Conservation (phyloP, 1,284 basidiomycete genomes). For the Salmacisia buchloeana region DNA sequence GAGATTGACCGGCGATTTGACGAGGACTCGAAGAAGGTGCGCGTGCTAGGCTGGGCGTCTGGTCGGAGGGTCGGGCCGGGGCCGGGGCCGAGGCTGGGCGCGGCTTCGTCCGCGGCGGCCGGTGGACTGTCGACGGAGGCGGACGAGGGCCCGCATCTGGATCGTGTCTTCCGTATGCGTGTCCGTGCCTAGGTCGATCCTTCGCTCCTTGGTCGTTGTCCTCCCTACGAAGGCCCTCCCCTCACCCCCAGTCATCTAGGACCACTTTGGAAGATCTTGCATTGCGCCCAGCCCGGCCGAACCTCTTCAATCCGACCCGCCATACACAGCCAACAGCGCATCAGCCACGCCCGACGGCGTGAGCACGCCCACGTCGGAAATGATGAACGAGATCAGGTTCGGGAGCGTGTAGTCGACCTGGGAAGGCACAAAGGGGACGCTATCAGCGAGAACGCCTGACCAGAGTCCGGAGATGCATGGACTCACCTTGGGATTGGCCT, state of each 20-base stretch:
- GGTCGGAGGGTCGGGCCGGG: not conserved
- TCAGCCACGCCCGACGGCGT: constrained; percentile 87
- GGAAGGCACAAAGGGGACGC: not conserved
- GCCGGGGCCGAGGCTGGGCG: not conserved
- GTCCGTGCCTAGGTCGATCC: not conserved
- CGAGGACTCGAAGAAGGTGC: constrained; percentile 5
- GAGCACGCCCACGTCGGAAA: constrained; percentile 83
- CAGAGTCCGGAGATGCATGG: not conserved
- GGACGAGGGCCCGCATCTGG: not conserved
- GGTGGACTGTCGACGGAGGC: not conserved
- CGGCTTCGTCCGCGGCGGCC: not conserved
- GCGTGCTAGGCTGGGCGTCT: not conserved
- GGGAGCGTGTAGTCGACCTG: constrained; percentile 54
- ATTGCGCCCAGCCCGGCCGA: too few species aligned
- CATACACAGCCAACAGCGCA: constrained; percentile 81
- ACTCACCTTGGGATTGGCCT: constrained; percentile 35
- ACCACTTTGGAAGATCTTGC: too few species aligned
- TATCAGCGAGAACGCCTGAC: not conserved
- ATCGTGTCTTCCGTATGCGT: not conserved
- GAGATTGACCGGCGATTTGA: constrained; percentile 7
- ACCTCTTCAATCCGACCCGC: constrained; percentile 39
- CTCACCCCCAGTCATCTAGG: too few species aligned
- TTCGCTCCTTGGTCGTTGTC: not conserved
- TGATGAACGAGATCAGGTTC: constrained; percentile 79
- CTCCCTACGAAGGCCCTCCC: too few species aligned